Base-by-base conservation (phyloP, 2,329 filamentous ascomycete species). In the Colletotrichum spinosum region DNA sequence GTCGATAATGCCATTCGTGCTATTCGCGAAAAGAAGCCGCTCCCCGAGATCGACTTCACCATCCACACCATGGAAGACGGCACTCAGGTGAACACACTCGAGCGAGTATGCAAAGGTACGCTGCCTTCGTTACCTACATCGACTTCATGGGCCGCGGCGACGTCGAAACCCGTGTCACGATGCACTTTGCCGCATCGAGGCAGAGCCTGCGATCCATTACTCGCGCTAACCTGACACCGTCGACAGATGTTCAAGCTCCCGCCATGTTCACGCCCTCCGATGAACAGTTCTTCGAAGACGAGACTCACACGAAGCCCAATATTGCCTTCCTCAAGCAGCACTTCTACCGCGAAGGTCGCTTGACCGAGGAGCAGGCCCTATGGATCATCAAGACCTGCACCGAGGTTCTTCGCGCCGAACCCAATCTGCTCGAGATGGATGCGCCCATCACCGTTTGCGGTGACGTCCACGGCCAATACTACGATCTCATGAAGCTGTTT, bases 21-120 rank as follows among this genome's bases (percentile, higher is more conserved):
- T 67, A 94, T 99, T 75, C 90, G 90, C 78, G 89, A 97, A 74
- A 98, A 98, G 90, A 95, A 92, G 84, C 94, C 95, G 59, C 86
- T 97, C 55, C 96, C 96, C 64, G 95, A 98, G 85, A 98, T 99
- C 75, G 96, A 99, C 84, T 99, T 99, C 79, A 97, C 93, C 61
- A 89, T 99, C 75, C 96, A 99, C 80, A 96, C 92, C 68, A 97
- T 98, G 95, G 96, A 99, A 79, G 96, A 99, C 84, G 93, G 93
- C 76, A 90, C 88, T 58, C 93, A 97, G 83, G 96, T 99, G 77
- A 98, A 88, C 88, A 99, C 96, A 68, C 82, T 92, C 77, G 96
- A 99, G 82, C 89, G 96, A 78, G 96, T 99, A 68, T 97, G 95
- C 86, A 99, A 98, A 94, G 96, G 96, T 98, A 88, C 69, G 80